These are phyloP conservation scores for Brachypodium distachyon DNA, from an alignment of 202 grass and related monocot genomes.

Conservation along the genomic window DNA sequence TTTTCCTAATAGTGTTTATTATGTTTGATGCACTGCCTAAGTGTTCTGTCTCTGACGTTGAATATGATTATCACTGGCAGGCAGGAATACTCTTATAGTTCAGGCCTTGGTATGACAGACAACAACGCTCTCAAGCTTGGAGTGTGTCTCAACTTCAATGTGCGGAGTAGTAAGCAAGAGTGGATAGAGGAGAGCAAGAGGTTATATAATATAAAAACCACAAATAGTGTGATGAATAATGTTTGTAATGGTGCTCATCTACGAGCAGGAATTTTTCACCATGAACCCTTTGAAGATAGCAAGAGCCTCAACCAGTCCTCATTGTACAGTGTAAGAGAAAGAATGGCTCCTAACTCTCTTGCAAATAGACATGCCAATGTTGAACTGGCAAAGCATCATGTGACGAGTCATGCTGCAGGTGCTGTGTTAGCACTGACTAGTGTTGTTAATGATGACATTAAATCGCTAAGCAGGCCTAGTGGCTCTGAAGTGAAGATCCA, in stretches of 20 bases:
- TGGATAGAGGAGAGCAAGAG: constrained; percentile 31
- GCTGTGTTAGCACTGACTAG: not conserved
- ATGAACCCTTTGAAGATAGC: constrained; percentile 33
- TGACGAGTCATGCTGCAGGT: constrained; percentile 12
- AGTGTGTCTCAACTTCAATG: constrained; percentile 17
- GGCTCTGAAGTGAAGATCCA: not conserved
- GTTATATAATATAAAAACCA: constrained; percentile 18
- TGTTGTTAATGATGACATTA: constrained; percentile 13
- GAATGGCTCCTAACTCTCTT: constrained; percentile 29
- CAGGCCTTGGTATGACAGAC: constrained; percentile 11
- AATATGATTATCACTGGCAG: constrained; percentile 17
- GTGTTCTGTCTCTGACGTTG: not conserved
- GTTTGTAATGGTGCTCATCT: constrained; percentile 13
- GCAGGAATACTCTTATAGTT: constrained; percentile 25
- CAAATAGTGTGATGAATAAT: not conserved
- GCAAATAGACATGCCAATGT: constrained; percentile 23
- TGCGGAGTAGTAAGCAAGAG: not conserved
- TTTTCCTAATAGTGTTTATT: not conserved
- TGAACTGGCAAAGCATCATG: constrained; percentile 28
- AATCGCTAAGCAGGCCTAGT: constrained; percentile 5
- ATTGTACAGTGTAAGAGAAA: constrained; percentile 16
- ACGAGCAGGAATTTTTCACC: constrained; percentile 13
- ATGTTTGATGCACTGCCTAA: not conserved
- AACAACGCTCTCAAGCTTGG: not conserved
- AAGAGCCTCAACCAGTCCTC: constrained; percentile 23